phyloP scores from a whole-genome alignment of 2,329 filamentous ascomycete genomes.

The Parascedosporium putredinis region DNA sequence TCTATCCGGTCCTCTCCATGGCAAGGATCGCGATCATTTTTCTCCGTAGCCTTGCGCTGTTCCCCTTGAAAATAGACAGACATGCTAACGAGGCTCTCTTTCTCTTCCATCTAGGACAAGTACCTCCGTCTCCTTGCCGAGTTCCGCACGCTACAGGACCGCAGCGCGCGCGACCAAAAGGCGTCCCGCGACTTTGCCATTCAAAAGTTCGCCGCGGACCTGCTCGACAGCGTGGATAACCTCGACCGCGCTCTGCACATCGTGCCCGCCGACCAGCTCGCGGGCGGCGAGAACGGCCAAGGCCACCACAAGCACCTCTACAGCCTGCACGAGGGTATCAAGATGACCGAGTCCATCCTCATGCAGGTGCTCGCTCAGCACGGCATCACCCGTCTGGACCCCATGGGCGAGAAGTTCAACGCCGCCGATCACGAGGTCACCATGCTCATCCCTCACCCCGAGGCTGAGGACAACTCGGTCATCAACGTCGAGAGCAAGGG shows the following conservation, averaged over 20 bases:
- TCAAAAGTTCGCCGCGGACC: constrained; percentile 88
- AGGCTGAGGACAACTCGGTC: constrained; percentile 81
- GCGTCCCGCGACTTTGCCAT: constrained; percentile 85
- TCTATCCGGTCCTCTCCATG: constrained; percentile 1
- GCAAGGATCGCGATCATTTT: no score
- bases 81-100: no score
- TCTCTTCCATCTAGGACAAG: constrained; percentile 57
- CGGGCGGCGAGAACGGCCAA: constrained; percentile 33
- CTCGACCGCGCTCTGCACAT: constrained; percentile 81
- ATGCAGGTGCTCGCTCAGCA: constrained; percentile 87
- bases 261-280: constrained; percentile 66
- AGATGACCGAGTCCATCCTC: constrained; percentile 89
- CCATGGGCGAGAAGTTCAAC: constrained; percentile 79
- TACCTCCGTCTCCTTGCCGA: constrained; percentile 90
- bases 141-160: constrained; percentile 95
- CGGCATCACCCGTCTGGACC: constrained; percentile 81
- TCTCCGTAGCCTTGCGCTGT: no score
- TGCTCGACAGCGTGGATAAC: constrained; percentile 93
- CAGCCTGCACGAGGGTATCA: constrained; percentile 77
- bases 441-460: constrained; percentile 80
- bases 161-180: constrained; percentile 83
- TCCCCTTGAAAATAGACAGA: no score
- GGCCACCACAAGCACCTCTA: constrained; percentile 59
- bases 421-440: constrained; percentile 94
- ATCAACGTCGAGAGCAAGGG: constrained; percentile 94